Percentiles rank a stretch among this genome's conserved stretches.
phyloP scores from a whole-genome alignment of 352 stramenopile species.

The Pythium diclinum region DNA sequence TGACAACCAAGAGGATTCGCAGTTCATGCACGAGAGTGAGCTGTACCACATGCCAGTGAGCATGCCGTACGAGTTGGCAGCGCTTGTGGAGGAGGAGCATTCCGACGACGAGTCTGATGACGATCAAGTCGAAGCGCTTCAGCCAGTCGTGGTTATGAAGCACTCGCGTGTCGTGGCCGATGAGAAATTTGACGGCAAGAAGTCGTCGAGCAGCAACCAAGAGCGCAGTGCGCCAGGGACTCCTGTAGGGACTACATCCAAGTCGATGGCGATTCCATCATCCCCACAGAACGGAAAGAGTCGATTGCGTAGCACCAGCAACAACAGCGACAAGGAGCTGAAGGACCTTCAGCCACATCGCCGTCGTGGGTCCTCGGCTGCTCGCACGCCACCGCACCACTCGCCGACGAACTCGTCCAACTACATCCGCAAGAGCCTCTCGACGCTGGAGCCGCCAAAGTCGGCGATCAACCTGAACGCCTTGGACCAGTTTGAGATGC shows the following conservation, averaged over 20 bases:
- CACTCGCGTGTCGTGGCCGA: neutral
- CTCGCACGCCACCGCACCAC: conserved; percentile 8
- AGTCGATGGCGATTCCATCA: neutral
- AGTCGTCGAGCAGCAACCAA: neutral
- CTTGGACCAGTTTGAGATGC: conserved; percentile 14
- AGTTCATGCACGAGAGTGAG: neutral
- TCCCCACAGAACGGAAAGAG: neutral
- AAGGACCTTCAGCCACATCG: neutral
- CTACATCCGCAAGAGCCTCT: conserved; percentile 21
- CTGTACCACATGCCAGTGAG: neutral
- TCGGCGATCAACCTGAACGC: conserved; percentile 35
- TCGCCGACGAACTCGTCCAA: conserved; percentile 7
- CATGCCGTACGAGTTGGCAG: neutral
- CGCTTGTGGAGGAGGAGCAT: conserved; percentile 1
- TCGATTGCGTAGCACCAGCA: neutral
- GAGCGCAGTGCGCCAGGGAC: neutral
- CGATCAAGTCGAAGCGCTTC: neutral
- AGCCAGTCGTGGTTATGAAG: conserved; percentile 12
- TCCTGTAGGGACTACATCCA: neutral
- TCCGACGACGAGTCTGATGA: neutral
- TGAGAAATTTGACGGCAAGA: neutral
- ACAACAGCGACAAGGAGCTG: conserved; percentile 9
- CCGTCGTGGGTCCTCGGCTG: conserved; percentile 14
- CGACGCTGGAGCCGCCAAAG: conserved; percentile 31
- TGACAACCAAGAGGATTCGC: neutral